phyloP scores from a whole-genome alignment of 495 filamentous ascomycete genomes.

The Articulospora tetracladia region DNA sequence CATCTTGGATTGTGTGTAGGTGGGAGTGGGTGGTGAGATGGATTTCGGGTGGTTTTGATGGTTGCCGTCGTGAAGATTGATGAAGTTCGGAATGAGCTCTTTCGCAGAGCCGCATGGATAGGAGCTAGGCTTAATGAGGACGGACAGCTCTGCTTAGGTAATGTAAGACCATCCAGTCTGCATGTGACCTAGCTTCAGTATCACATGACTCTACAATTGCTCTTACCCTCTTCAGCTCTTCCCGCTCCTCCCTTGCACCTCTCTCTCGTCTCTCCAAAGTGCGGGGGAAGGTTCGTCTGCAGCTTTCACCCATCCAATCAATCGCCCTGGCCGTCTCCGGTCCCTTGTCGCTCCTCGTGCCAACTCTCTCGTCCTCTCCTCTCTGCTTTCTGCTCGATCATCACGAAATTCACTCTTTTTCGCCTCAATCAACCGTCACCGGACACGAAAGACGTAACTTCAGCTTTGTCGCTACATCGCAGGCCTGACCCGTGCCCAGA shows the following conservation, averaged over 20 bases:
- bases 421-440: not conserved
- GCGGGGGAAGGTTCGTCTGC: constrained; percentile 15
- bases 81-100: constrained; percentile 11
- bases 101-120: constrained; percentile 1
- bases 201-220: not conserved
- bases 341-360: not conserved
- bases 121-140: not conserved
- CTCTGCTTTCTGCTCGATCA: constrained; percentile 4
- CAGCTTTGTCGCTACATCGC: no score
- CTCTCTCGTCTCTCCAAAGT: constrained; percentile 2
- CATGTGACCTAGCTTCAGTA: not conserved
- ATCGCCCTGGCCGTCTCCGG: not conserved
- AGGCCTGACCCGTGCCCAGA: not conserved
- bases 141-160: not conserved
- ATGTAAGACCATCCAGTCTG: not conserved
- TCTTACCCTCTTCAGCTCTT: not conserved
- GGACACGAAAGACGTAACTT: not conserved
- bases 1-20: constrained; percentile 42
- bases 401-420: constrained; percentile 1
- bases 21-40: constrained; percentile 18
- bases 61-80: constrained; percentile 13
- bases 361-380: not conserved
- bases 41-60: constrained; percentile 15
- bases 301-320: constrained; percentile 9
- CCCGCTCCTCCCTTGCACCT: not conserved